Evolutionary conservation across 2,329 filamentous ascomycete genomes (phyloP), one percentile per base, ranked within the genome.

Genomic region (Trichoderma semiorbis): DNA sequence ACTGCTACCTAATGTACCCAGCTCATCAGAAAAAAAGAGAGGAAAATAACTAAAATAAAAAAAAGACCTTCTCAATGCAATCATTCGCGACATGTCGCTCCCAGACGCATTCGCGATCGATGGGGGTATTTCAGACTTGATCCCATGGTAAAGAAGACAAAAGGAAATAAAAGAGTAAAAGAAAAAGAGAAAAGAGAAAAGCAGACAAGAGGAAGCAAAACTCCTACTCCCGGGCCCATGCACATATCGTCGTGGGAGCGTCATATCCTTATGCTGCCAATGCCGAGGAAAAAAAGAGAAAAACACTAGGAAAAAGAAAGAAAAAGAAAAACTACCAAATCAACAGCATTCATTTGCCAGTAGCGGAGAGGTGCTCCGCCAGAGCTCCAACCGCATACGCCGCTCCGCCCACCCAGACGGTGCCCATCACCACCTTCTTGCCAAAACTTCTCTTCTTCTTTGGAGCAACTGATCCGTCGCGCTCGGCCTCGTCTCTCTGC

Each of bases 321-420:
- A 43, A 24, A n/a, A 43, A 58, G 3, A 39, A 43, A 43, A 16
- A 16, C 10, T 18, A 30, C 11, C 7, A 43, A 30, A 28, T 24
- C 16, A 43, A 58, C 24, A 67, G 7, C 83, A 10, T 74, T 34
- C 4, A 61, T 70, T 72, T 72, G 43, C 85, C 84, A 0, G 83
- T 87, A 55, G 83, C 87, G 57, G 81, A 83, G 71, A 90, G 85
- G 69, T 86, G 88, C 75, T 92, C 89, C 1, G 83, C 82, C n/a
- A 89, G 81, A 16, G 89, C 84, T 10, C 89, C 89, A 24, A 88
- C 80, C 1, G 85, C 85, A 75, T 91, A 92, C 1, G 86, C 85
- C 3, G 86, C 80, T 1, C 85, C 88, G 1, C 84, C 87, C 2
- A 89, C 81, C 79, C 85, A 88, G 0, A 82, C 83, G 2, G 88